These are phyloP conservation scores for Paratinospora sagittata DNA, from an alignment of 164 flowering plant species.

Conservation along the genomic window DNA sequence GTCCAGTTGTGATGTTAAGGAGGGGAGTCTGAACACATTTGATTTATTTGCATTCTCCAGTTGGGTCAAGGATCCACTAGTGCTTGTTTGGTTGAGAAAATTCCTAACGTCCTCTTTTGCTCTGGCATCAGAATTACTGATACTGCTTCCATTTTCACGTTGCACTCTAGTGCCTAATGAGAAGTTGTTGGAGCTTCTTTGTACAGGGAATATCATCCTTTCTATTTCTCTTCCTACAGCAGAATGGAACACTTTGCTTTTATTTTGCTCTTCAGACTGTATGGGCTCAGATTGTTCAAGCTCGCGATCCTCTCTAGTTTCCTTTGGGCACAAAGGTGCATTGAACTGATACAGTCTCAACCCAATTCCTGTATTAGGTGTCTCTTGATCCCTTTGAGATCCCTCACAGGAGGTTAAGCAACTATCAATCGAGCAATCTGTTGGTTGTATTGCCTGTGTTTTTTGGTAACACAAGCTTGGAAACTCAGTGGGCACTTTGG, in stretches of 20 bases:
- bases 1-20: constrained; percentile 48
- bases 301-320: constrained; percentile 20
- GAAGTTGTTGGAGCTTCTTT: constrained; percentile 32
- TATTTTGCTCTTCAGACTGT: constrained; percentile 34
- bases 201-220: constrained; percentile 25
- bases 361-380: constrained; percentile 29
- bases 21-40: constrained; percentile 28
- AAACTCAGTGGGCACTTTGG: constrained; percentile 56
- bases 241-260: constrained; percentile 27
- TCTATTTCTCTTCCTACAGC: constrained; percentile 23
- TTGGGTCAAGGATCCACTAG: constrained; percentile 15
- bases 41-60: constrained; percentile 30
- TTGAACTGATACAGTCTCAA: constrained; percentile 28
- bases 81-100: constrained; percentile 20
- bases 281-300: constrained; percentile 22
- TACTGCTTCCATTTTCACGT: constrained; percentile 27
- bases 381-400: constrained; percentile 49
- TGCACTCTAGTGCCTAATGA: constrained; percentile 50
- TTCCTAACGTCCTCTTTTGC: constrained; percentile 17
- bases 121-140: constrained; percentile 25
- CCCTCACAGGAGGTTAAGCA: constrained; percentile 75
- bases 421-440: constrained; percentile 66
- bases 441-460: constrained; percentile 39
- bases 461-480: constrained; percentile 43
- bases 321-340: constrained; percentile 22